phyloP scores from a whole-genome alignment of 148 eudicot species.

The Nyssa sinensis region DNA sequence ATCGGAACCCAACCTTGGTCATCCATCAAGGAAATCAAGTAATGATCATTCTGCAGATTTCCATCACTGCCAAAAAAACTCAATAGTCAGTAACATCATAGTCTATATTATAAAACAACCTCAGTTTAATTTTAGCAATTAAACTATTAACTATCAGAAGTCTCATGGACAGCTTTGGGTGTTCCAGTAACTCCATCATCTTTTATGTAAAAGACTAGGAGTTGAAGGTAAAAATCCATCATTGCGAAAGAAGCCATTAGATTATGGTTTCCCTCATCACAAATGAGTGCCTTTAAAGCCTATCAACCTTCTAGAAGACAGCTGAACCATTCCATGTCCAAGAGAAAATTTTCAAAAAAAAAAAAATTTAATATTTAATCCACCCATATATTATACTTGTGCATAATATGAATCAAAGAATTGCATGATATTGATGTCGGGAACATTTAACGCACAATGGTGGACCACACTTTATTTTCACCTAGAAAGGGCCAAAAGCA shows the following conservation, averaged over 20 bases:
- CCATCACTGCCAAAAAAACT: conserved; percentile 67
- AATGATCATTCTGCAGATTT: conserved; percentile 72
- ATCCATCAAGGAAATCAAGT: conserved; percentile 81
- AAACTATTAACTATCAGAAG: background rate
- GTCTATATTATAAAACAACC: background rate
- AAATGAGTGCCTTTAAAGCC: conserved; percentile 3
- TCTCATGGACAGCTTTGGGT: background rate
- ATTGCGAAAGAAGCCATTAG: background rate
- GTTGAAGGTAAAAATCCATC: conserved; percentile 8
- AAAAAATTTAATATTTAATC: background rate
- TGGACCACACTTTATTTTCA: background rate
- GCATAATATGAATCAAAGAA: background rate
- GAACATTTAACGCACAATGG: background rate
- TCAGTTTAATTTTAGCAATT: background rate
- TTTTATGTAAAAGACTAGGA: background rate
- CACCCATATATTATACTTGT: background rate
- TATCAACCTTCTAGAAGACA: conserved; percentile 11
- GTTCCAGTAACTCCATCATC: background rate
- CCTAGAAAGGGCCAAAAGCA: conserved; percentile 1
- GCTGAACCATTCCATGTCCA: background rate
- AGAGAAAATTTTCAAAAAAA: background rate
- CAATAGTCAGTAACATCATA: conserved; percentile 8
- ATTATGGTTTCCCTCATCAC: background rate
- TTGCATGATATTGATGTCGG: background rate
- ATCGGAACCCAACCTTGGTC: conserved; percentile 90